Percentiles rank a stretch among this genome's conserved stretches.
Conservation (phyloP, 1,139 yeast species). For the Nematodospora anomalae region DNA sequence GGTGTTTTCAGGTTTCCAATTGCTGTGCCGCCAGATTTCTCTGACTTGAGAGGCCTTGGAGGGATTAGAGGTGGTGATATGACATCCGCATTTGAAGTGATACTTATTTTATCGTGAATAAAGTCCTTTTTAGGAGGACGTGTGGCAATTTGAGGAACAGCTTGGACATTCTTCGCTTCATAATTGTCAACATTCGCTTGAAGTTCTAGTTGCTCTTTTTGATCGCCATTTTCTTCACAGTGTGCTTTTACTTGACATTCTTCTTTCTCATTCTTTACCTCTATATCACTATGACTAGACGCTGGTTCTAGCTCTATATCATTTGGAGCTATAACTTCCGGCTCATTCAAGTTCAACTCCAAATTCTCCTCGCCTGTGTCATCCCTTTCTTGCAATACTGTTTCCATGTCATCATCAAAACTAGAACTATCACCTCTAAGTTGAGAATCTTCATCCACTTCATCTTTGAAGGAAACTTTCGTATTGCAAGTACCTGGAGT, state of each 20-base stretch:
- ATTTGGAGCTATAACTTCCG: not conserved
- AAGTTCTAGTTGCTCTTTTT: not conserved
- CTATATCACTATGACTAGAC: not conserved
- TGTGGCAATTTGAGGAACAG: not conserved
- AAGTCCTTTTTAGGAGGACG: conserved; percentile 14
- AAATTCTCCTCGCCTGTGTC: conserved; percentile 7
- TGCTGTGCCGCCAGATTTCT: conserved; percentile 1
- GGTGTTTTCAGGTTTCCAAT: conserved; percentile 32
- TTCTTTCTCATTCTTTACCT: not conserved
- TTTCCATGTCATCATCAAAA: conserved; percentile 37
- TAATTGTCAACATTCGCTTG: not conserved
- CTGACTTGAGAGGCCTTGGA: conserved; percentile 13
- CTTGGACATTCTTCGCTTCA: not conserved
- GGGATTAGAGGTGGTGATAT: conserved; percentile 9
- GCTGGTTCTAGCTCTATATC: not conserved
- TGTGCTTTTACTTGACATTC: not conserved
- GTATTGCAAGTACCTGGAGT: conserved; percentile 39
- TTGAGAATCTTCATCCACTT: conserved; percentile 23
- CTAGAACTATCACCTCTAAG: conserved; percentile 21
- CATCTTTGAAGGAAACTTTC: conserved; percentile 33
- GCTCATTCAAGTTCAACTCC: not conserved
- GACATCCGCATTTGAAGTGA: conserved; percentile 3
- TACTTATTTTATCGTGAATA: not conserved
- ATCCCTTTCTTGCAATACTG: conserved; percentile 32
- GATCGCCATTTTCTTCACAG: not conserved